Conservation (phyloP, 495 filamentous ascomycete species). For the Sordaria brevicollis region DNA sequence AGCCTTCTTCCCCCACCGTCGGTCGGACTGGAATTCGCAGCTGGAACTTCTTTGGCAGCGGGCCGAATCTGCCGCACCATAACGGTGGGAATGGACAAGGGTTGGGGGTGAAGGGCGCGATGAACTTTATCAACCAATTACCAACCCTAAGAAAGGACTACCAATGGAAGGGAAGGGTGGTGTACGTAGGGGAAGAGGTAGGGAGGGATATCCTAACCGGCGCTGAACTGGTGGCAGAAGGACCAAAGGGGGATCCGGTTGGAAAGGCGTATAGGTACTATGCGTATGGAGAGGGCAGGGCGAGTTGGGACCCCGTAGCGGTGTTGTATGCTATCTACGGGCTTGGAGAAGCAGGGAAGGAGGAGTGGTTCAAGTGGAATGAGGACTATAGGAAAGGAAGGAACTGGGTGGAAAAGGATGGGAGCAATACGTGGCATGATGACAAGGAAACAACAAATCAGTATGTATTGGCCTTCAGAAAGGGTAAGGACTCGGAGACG, state of each 20-base stretch:
- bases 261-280: conserved; percentile 31
- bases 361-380: conserved; percentile 19
- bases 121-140: conserved; percentile 26
- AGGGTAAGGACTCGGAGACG: not conserved
- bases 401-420: conserved; percentile 19
- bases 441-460: conserved; percentile 20
- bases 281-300: conserved; percentile 18
- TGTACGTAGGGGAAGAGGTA: conserved; percentile 28
- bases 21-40: no score
- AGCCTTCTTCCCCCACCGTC: no score
- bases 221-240: conserved; percentile 20
- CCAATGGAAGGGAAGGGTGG: conserved; percentile 27
- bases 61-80: conserved; percentile 5
- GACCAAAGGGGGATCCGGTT: conserved; percentile 25
- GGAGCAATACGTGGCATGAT: conserved; percentile 27
- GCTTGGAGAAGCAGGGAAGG: no score
- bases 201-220: conserved; percentile 27
- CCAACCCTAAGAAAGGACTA: not conserved
- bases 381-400: conserved; percentile 16
- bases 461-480: conserved; percentile 22
- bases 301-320: conserved; percentile 37
- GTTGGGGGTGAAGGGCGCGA: conserved; percentile 2
- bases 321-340: conserved; percentile 30
- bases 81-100: not conserved
- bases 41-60: conserved; percentile 33